Evolutionary conservation across 441 rosid species (phyloP).

Genomic region (Pelargonium citronellum): DNA sequence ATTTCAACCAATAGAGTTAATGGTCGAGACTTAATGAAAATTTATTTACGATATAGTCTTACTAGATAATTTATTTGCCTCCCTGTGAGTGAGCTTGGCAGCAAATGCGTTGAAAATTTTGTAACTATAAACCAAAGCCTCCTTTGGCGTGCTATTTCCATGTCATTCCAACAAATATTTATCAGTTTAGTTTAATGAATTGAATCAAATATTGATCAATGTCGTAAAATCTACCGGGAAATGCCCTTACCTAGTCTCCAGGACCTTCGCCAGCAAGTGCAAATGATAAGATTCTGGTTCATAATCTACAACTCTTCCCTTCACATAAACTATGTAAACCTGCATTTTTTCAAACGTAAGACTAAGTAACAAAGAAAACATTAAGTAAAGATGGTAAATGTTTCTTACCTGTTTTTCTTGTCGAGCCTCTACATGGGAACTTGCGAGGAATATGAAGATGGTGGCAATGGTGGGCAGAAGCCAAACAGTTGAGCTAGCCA

Average conservation of each 20-base stretch:
- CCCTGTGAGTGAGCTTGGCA: not conserved
- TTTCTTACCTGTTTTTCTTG: not conserved
- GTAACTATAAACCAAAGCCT: not conserved
- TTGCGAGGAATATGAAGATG: not conserved
- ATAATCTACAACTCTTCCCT: not conserved
- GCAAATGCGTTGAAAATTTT: not conserved
- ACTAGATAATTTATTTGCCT: not conserved
- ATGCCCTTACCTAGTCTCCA: not conserved
- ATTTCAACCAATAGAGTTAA: too few species aligned
- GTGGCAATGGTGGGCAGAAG: not conserved
- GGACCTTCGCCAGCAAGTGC: not conserved
- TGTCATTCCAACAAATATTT: not conserved
- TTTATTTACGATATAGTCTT: not conserved
- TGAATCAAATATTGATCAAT: not conserved
- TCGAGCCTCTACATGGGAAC: not conserved
- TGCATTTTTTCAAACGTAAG: not conserved
- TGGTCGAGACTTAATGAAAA: too few species aligned
- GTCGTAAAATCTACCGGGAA: too few species aligned
- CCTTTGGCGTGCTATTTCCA: not conserved
- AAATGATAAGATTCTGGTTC: too few species aligned
- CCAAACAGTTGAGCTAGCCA: not conserved
- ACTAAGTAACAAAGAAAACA: too few species aligned
- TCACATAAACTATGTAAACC: not conserved
- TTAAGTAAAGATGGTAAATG: too few species aligned
- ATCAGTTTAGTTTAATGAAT: not conserved